Base-by-base conservation (phyloP, 163 green algal genomes). In the Botryococcus braunii region DNA sequence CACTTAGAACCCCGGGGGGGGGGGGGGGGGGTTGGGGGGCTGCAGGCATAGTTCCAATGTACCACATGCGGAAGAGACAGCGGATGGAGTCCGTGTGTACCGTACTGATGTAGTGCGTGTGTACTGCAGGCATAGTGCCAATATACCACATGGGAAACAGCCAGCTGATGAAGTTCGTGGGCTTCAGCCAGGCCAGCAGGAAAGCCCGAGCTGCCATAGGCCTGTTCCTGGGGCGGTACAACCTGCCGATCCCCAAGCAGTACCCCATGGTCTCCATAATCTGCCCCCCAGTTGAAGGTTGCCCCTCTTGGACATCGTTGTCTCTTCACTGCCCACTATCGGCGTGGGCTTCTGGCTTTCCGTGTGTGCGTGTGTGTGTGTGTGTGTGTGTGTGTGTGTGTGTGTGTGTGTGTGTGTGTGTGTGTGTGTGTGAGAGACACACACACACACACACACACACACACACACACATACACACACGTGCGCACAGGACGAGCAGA, bases 141-240 rank as follows among this genome's bases (percentile, higher is more conserved):
- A 38, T 68, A 4, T 68, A 68, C 62, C 39, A 68, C 9, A 40
- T 68, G 62, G 62, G 62, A 11, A 40, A 68, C 40, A 58, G 23
- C 38, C n/a, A 40, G 38, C 29, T 68, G 39, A 40, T 68, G 5
- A 8, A 23, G 4, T 68, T 58, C 62, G 40, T 11, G 40, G 6
- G 27, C 21, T 31, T 58, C 27, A 39, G 17, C 27, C 62, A 38
- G 21, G 17, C 40, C 17, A 25, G 23, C 9, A 27, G 50, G 25
- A 61, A 29, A 27, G 17, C 34, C 11, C 31, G 17, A 25, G 34
- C 23, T 27, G 23, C 50, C 11, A 37, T 11, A 7, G 62, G 62
- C 5, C 38, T 56, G 29, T 40, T 68, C 39, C 57, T 27, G 39
- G 62, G 62, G 32, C 62, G 62, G 7, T 68, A 27, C n/a, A 41